Evolutionary conservation across 139 green algal species (phyloP), one percentile per base, ranked within the genome.

Genomic region (Edaphochlamys debaryana): DNA sequence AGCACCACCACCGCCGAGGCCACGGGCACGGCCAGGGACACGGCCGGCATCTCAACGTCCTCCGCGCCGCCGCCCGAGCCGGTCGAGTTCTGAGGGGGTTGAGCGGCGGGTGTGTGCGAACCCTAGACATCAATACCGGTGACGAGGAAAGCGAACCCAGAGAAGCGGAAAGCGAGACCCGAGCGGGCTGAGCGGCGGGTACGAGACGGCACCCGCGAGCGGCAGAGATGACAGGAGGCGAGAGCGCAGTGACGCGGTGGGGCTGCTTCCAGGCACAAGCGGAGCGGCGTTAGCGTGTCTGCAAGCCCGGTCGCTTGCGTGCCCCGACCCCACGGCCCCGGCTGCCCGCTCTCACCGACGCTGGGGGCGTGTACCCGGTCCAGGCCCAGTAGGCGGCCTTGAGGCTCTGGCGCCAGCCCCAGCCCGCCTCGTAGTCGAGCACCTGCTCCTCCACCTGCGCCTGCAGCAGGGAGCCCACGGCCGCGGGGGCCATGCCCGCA

Each of bases 1-100:
- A 85, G n/a, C 40, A 85, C 79, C 79, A 78, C 79, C 54, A 85
- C n/a, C 29, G 79, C 69, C 13, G 34, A 58, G 34, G 54, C 79
- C 34, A 85, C 69, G 1, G 79, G 79, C 11, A 85, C 79, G 23
- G 67, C 67, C 79, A 83, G 77, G 8, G 77, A 83, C 66, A 83
- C 77, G 34, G 77, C 63, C 32, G 77, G 77, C 63, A 83, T 56
- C 38, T 80, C 45, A 19, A 67, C 34, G 22, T 36, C 22, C 27
- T 58, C 68, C 6, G 41, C 11, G 3, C 32, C 34, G 40, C 29
- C n/a, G 40, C 62, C 41, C n/a, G n/a, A n/a, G 62, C 34, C 63
- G 32, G 36, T 52, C 36, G 56, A 20, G 45, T 66, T 62, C 67
- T 52, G 40, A 5, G 67, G 23, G 15, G 40, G 36, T 41, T 29